These are phyloP conservation scores for Boletus subparvulus DNA, from an alignment of 768 basidiomycete genomes.

Conservation along the genomic window DNA sequence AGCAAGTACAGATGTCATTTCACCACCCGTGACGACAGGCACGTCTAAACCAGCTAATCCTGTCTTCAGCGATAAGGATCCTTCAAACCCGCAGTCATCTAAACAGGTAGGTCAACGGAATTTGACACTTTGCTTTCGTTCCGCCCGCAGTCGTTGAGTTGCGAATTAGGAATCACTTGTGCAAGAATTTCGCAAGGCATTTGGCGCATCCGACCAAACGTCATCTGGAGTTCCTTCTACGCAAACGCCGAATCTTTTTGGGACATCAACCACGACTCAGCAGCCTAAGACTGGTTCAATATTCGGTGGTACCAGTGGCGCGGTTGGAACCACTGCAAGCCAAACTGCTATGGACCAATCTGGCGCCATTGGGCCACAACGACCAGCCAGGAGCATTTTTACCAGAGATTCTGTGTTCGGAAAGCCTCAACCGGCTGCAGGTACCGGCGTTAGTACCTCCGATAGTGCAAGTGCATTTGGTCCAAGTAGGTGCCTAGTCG, in stretches of 20 bases:
- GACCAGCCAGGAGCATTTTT: no score
- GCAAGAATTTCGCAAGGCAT: conserved; percentile 74
- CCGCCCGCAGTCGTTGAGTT: background rate
- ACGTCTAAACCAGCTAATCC: conserved; percentile 62
- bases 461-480: no score
- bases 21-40: conserved; percentile 63
- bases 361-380: conserved; percentile 33
- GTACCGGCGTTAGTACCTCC: no score
- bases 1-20: conserved; percentile 36
- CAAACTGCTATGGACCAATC: conserved; percentile 27
- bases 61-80: conserved; percentile 64
- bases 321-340: conserved; percentile 22
- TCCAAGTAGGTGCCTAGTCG: conserved; percentile 13
- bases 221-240: conserved; percentile 21
- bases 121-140: conserved; percentile 3
- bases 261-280: conserved; percentile 17
- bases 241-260: conserved; percentile 23
- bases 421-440: no score
- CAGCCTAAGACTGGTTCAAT: conserved; percentile 26
- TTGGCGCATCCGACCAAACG: conserved; percentile 55
- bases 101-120: conserved; percentile 54
- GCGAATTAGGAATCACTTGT: conserved; percentile 59
- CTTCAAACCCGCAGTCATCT: conserved; percentile 48
- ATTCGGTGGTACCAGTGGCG: conserved; percentile 21
- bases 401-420: no score